Evolutionary conservation across 257 asterid species (phyloP), one percentile per base, ranked within the genome.

Genomic region (Cruciata laevipes): DNA sequence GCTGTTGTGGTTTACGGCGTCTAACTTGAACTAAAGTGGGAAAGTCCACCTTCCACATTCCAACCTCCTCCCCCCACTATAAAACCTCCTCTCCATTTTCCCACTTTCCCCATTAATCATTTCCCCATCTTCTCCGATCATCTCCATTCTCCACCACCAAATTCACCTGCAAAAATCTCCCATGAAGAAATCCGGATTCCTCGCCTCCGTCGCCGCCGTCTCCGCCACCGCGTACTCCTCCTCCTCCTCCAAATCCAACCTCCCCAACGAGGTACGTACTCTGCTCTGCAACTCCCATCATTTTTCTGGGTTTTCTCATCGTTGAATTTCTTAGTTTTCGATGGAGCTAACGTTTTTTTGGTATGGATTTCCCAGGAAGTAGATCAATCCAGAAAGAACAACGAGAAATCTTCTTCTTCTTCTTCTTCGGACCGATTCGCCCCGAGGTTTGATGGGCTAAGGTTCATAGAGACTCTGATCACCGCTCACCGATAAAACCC

Each of bases 361-460:
- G 2, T 9, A 27, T 61, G 23, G 17, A 66, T 2, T 16, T 24
- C 0, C 17, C 67, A 73, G 73, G 78, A 74, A 23, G 53, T 21
- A 14, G 70, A 11, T 66, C 75, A 16, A 25, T 25, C 72, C 9
- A 32, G 55, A 64, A 74, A 71, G 69, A 80, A 75, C 69, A 63
- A 4, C 10, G 75, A 69, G 63, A 83, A 82, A 16, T 84, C 87
- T 33, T 67, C 74, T 12, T 31, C 80, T 74, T 31, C 75, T 3
- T 66, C 82, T 8, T 61, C 81, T 40, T 71, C 95, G 32, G 92
- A 83, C 4, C 85, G 86, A 75, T 87, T 87, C 71, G 92, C 92
- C 17, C 95, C 92, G 31, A 85, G 82, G 78, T 85, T 87, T 69
- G 95, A 87, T 79, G 95, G 95, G 31, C 66, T 87, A 83, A 84